Percentiles rank a stretch among this genome's conserved stretches.
phyloP scores from a whole-genome alignment of 2,329 filamentous ascomycete genomes.

The Pleoardoris graminearum region DNA sequence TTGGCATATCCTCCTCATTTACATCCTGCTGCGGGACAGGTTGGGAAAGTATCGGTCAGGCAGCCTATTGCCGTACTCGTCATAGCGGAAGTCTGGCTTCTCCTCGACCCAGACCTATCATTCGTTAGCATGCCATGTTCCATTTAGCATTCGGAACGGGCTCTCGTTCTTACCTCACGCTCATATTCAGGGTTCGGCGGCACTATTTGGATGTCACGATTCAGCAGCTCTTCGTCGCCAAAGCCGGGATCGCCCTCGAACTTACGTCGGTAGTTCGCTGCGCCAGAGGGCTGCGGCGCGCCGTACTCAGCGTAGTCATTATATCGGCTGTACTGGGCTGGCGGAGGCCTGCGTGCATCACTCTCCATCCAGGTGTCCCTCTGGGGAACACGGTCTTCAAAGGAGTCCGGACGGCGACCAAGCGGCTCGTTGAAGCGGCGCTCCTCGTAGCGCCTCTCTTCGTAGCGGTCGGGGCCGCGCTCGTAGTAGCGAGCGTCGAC shows the following conservation, averaged over 20 bases:
- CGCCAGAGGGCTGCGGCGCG: conserved; percentile 34
- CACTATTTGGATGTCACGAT: conserved; percentile 40
- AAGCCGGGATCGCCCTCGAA: conserved; percentile 42
- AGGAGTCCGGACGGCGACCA: conserved; percentile 38
- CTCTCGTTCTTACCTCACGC: conserved; percentile 38
- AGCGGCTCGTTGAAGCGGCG: conserved; percentile 27
- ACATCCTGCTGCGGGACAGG: conserved; percentile 33
- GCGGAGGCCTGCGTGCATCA: conserved; percentile 17
- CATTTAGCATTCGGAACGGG: neutral
- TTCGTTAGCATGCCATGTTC: conserved; percentile 9
- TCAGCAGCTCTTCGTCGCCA: conserved; percentile 42
- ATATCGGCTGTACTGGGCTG: conserved; percentile 22
- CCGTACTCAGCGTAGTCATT: conserved; percentile 38
- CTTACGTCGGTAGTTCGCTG: conserved; percentile 39
- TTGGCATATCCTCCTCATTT: conserved; percentile 10
- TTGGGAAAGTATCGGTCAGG: conserved; percentile 36
- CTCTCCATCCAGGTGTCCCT: conserved; percentile 42
- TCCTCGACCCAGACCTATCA: conserved; percentile 43
- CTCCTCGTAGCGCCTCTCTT: conserved; percentile 33
- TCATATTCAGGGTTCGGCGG: conserved; percentile 34
- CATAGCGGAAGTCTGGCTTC: conserved; percentile 41
- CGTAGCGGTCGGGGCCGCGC: conserved; percentile 24
- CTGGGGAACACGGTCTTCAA: conserved; percentile 43
- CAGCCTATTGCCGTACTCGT: conserved; percentile 42
- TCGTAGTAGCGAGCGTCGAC: conserved; percentile 27